Conservation (phyloP, 345 rosid genomes). For the Noccaea caerulescens region DNA sequence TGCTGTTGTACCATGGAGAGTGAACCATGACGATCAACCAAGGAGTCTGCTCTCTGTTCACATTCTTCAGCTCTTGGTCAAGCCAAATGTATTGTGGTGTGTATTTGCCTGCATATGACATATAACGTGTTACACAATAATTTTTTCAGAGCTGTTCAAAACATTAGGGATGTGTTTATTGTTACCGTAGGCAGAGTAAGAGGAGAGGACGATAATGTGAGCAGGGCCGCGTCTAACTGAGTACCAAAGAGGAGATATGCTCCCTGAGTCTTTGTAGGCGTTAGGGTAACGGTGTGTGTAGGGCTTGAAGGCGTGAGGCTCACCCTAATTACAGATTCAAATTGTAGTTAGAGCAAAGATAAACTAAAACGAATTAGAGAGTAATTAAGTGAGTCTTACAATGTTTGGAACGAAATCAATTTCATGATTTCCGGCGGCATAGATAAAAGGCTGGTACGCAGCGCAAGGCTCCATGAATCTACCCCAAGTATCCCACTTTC, state of each 20-base stretch:
- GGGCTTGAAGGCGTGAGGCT: slow-evolving; percentile 49
- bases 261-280: slow-evolving; percentile 48
- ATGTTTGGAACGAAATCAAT: slow-evolving; percentile 47
- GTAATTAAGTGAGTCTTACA: slow-evolving; percentile 37
- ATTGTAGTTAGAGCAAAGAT: not conserved
- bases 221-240: slow-evolving; percentile 54
- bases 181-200: slow-evolving; percentile 58
- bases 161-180: not conserved
- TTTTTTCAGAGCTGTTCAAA: not conserved
- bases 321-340: slow-evolving; percentile 38
- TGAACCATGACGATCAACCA: slow-evolving; percentile 45
- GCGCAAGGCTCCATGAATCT: slow-evolving; percentile 51
- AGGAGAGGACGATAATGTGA: slow-evolving; percentile 52
- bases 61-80: slow-evolving; percentile 43
- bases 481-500: slow-evolving; percentile 58
- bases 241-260: slow-evolving; percentile 60
- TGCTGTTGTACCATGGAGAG: slow-evolving; percentile 48
- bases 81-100: slow-evolving; percentile 50
- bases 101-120: slow-evolving; percentile 37
- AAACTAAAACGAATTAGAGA: not conserved
- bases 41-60: slow-evolving; percentile 49
- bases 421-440: slow-evolving; percentile 59
- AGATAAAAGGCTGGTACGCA: slow-evolving; percentile 62
- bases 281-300: slow-evolving; percentile 41
- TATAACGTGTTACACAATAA: slow-evolving; percentile 14